phyloP scores from a whole-genome alignment of 306 rosid genomes.

The Pachyrhizus erosus region DNA sequence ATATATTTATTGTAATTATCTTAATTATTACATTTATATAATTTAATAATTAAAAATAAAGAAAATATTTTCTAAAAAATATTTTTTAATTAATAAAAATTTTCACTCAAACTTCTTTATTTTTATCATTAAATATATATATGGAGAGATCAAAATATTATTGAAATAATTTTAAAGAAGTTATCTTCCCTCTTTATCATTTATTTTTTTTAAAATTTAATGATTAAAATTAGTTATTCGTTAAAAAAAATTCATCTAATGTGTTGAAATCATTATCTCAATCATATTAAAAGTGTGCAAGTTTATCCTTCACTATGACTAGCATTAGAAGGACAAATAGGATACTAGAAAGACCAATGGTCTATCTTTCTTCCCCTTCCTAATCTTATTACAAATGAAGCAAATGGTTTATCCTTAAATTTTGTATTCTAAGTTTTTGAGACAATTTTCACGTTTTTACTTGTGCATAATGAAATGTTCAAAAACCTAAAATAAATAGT shows the following conservation, averaged over 20 bases:
- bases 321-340: conserved; percentile 71
- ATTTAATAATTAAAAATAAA: no score
- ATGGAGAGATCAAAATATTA: no score
- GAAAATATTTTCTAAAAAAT: no score
- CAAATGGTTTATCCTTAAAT: conserved; percentile 33
- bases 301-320: conserved; percentile 57
- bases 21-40: no score
- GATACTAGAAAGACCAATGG: conserved; percentile 84
- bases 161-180: no score
- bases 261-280: conserved; percentile 47
- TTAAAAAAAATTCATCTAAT: conserved; percentile 51
- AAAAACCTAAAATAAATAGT: conserved; percentile 71
- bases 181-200: no score
- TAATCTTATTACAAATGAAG: conserved; percentile 19
- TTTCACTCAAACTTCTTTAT: no score
- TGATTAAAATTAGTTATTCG: no score
- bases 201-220: no score
- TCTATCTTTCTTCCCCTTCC: conserved; percentile 45
- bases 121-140: no score
- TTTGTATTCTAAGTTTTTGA: conserved; percentile 24
- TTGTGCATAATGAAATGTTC: conserved; percentile 74
- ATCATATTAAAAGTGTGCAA: conserved; percentile 56
- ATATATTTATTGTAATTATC: no score
- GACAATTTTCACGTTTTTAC: conserved; percentile 24
- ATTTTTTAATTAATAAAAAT: no score